These are phyloP conservation scores for Aegilops sharonensis DNA, from an alignment of 176 grass and related monocot genomes.

Conservation along the genomic window DNA sequence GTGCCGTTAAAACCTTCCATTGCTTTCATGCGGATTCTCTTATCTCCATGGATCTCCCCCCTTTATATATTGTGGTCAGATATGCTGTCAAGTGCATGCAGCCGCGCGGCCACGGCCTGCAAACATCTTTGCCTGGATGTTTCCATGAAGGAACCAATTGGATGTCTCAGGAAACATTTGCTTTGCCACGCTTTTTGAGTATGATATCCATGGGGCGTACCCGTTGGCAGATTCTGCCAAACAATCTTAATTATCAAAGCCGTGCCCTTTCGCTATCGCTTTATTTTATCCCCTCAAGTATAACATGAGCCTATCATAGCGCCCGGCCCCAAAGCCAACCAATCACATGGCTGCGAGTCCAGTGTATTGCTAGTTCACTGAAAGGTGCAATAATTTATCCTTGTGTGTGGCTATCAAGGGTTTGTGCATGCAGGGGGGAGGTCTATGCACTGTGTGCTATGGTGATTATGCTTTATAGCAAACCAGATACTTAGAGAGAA, in stretches of 20 bases:
- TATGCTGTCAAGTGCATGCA: conserved; percentile 33
- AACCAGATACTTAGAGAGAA: neutral
- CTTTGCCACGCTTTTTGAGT: conserved; percentile 34
- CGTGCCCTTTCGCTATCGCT: conserved; percentile 42
- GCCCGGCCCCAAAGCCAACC: conserved; percentile 34
- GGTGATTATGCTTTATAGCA: conserved; percentile 24
- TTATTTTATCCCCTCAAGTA: conserved; percentile 49
- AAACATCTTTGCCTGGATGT: conserved; percentile 38
- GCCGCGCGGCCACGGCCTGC: conserved; percentile 27
- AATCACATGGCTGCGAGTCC: conserved; percentile 43
- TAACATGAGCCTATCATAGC: conserved; percentile 58
- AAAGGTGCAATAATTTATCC: conserved; percentile 43
- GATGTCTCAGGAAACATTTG: conserved; percentile 39
- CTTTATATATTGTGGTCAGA: conserved; percentile 40
- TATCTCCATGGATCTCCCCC: conserved; percentile 35
- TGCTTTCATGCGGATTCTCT: conserved; percentile 37
- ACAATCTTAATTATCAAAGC: conserved; percentile 44
- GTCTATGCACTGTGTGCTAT: neutral
- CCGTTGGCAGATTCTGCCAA: conserved; percentile 45
- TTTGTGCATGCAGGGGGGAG: neutral
- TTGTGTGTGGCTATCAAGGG: conserved; percentile 30
- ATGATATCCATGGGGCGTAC: conserved; percentile 37
- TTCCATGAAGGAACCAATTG: conserved; percentile 44
- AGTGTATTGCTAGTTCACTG: conserved; percentile 15
- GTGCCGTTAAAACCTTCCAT: conserved; percentile 31